Percentiles rank a stretch among this genome's conserved stretches.
phyloP scores from a whole-genome alignment of 495 filamentous ascomycete genomes.

The Friedmanniomyces endolithicus region DNA sequence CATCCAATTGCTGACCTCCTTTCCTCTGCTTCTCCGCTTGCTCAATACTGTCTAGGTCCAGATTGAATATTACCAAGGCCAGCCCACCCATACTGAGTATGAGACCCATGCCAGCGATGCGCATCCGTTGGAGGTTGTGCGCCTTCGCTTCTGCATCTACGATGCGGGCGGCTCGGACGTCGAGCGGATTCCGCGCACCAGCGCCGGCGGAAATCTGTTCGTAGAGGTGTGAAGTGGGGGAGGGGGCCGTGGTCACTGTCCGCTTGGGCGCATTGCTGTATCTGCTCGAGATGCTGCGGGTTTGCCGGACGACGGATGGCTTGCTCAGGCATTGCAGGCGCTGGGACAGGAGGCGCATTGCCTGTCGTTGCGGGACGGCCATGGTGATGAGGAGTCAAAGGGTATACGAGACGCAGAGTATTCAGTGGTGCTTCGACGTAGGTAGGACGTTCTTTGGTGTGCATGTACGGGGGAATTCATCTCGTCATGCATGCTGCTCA shows the following conservation, averaged over 20 bases:
- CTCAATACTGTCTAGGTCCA: slow-evolving; percentile 17
- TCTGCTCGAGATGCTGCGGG: slow-evolving; percentile 8
- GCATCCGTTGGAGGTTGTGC: slow-evolving; percentile 17
- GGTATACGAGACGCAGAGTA: no score
- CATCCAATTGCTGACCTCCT: slow-evolving; percentile 12
- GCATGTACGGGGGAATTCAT: no score
- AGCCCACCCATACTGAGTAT: slow-evolving; percentile 9
- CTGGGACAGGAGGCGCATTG: slow-evolving; percentile 18
- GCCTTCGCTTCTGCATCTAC: slow-evolving; percentile 11
- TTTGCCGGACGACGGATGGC: slow-evolving; percentile 5
- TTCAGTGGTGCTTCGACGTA: no score
- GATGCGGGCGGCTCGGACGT: neutral
- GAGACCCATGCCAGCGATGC: slow-evolving; percentile 17
- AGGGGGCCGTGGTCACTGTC: slow-evolving; percentile 7
- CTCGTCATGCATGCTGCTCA: no score
- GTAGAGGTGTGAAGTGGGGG: neutral
- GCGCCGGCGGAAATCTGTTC: neutral
- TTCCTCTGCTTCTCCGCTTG: slow-evolving; percentile 7
- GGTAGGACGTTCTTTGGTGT: no score
- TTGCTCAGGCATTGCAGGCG: slow-evolving; percentile 9
- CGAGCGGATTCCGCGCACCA: neutral
- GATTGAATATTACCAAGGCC: slow-evolving; percentile 5
- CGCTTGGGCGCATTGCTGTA: slow-evolving; percentile 18
- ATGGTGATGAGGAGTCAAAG: neutral
- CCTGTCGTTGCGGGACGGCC: slow-evolving; percentile 7